Percentiles rank a stretch among this genome's conserved stretches.
These are phyloP conservation scores for Aspergillus mulundensis DNA, from an alignment of 495 filamentous ascomycete species.

Conservation along the genomic window DNA sequence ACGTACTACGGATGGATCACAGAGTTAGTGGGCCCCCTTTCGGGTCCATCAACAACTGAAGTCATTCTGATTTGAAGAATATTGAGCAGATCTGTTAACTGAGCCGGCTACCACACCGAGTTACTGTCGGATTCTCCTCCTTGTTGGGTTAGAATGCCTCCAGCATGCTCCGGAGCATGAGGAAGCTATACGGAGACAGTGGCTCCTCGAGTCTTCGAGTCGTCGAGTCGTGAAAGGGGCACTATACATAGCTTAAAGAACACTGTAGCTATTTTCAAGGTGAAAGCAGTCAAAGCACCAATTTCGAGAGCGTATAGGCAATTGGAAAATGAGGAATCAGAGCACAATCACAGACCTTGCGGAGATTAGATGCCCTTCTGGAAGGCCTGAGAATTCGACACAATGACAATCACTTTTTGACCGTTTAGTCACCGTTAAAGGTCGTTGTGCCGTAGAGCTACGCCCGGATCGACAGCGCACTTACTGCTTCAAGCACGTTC, in stretches of 20 bases:
- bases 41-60: neutral
- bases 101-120: neutral
- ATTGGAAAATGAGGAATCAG: neutral
- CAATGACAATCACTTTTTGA: neutral
- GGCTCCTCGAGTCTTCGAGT: neutral
- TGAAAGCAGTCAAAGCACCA: neutral
- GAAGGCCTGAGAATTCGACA: neutral
- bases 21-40: conserved; percentile 12
- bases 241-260: neutral
- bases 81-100: neutral
- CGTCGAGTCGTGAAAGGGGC: neutral
- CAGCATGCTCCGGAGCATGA: neutral
- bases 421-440: neutral
- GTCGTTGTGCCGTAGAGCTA: neutral
- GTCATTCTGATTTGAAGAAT: neutral
- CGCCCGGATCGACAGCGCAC: neutral
- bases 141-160: conserved; percentile 12
- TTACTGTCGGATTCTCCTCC: conserved; percentile 11
- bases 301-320: neutral
- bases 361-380: neutral
- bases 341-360: neutral
- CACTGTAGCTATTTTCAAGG: neutral
- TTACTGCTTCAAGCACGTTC: neutral
- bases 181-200: neutral
- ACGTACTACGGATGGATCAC: neutral